phyloP scores from a whole-genome alignment of 108 stramenopile genomes.

The Cyclostephanos tholiformis region DNA sequence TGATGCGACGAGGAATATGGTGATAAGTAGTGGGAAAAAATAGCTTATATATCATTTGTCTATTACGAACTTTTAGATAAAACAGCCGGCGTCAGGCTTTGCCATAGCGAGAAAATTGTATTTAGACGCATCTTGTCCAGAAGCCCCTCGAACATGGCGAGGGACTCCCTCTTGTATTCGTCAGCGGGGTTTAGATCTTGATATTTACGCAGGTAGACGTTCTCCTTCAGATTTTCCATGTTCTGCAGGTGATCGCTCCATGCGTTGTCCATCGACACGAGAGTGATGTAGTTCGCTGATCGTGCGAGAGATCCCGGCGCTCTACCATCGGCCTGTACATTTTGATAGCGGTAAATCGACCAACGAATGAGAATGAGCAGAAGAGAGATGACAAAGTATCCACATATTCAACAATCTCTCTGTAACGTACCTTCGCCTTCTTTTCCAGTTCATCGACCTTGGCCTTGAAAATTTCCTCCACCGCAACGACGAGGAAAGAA shows the following conservation, averaged over 20 bases:
- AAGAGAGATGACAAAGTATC: neutral
- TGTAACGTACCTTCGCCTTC: constrained; percentile 50
- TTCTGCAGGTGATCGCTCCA: constrained; percentile 90
- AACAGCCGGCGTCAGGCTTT: constrained; percentile 53
- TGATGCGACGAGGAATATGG: too few relatives aligned
- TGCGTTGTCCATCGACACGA: constrained; percentile 89
- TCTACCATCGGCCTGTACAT: constrained; percentile 50
- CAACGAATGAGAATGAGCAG: neutral
- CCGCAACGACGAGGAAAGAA: constrained; percentile 64
- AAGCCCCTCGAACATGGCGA: constrained; percentile 75
- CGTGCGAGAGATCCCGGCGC: constrained; percentile 68
- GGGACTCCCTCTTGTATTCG: constrained; percentile 81
- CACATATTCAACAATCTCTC: too few relatives aligned
- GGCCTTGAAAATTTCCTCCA: constrained; percentile 71
- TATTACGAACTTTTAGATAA: too few relatives aligned
- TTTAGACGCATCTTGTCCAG: constrained; percentile 84
- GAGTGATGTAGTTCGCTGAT: constrained; percentile 86
- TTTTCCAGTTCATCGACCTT: constrained; percentile 63
- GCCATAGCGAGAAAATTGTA: constrained; percentile 86
- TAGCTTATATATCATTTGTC: too few relatives aligned
- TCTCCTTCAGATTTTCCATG: constrained; percentile 87
- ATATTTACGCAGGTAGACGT: constrained; percentile 77
- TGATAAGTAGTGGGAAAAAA: too few relatives aligned
- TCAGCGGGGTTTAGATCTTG: constrained; percentile 73
- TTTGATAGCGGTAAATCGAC: neutral